phyloP scores from a whole-genome alignment of 202 grass and related monocot genomes.

The Cymbopogon flexuosus region DNA sequence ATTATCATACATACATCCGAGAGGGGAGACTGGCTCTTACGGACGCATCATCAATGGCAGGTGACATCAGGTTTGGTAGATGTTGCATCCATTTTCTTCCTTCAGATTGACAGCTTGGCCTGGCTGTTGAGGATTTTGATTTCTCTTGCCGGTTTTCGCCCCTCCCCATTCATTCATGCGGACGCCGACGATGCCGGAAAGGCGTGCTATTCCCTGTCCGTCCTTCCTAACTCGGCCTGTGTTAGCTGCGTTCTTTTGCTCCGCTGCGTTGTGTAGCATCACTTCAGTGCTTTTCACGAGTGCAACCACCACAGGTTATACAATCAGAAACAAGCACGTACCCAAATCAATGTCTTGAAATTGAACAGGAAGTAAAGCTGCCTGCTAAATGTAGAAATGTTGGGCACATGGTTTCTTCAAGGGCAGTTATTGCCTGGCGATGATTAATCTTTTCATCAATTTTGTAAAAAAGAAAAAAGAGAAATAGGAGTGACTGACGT shows the following conservation, averaged over 20 bases:
- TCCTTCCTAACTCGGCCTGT: not conserved
- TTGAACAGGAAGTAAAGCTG: not conserved
- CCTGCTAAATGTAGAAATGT: not conserved
- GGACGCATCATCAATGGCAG: not conserved
- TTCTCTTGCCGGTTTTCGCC: not conserved
- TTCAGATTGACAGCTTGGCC: not conserved
- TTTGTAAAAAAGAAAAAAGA: not conserved
- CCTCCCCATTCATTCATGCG: not conserved
- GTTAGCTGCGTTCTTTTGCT: not conserved
- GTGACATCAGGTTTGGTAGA: constrained; percentile 25
- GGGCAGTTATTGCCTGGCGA: not conserved
- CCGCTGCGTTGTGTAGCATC: not conserved
- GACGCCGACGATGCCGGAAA: not conserved
- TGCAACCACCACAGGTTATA: not conserved
- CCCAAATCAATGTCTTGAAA: not conserved
- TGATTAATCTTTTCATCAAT: not conserved
- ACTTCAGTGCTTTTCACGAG: not conserved
- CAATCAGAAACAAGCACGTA: not conserved
- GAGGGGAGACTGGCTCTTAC: not conserved
- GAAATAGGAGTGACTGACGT: not conserved
- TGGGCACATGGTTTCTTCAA: not conserved
- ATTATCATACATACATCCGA: not conserved
- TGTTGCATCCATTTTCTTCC: constrained; percentile 11
- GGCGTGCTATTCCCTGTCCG: not conserved
- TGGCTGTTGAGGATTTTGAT: not conserved